Conservation (phyloP, 116 monocot genomes). For the Cymodocea nodosa region DNA sequence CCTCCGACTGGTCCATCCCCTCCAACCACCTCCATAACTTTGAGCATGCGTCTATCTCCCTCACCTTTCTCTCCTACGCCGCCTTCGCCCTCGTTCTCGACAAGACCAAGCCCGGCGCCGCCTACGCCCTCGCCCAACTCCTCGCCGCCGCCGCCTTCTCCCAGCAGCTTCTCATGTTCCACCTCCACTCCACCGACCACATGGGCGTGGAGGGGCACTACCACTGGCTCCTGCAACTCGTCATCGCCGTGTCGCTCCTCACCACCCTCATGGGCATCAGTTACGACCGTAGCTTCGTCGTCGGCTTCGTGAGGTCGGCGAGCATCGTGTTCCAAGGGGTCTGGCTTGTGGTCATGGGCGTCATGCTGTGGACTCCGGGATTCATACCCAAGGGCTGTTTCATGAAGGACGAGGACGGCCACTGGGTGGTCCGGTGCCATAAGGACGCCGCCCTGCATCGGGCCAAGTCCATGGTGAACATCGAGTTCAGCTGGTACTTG, state of each 20-base stretch:
- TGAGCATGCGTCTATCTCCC: slow-evolving; percentile 64
- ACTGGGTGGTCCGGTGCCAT: slow-evolving; percentile 24
- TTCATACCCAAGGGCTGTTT: slow-evolving; percentile 35
- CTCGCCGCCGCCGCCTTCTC: slow-evolving; percentile 37
- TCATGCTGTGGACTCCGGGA: slow-evolving; percentile 27
- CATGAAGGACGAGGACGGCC: slow-evolving; percentile 37
- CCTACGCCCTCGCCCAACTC: slow-evolving; percentile 17
- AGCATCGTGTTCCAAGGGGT: slow-evolving; percentile 32
- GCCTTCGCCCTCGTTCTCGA: slow-evolving; percentile 33
- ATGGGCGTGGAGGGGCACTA: slow-evolving; percentile 69
- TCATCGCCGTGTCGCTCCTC: slow-evolving; percentile 13
- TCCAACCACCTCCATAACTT: slow-evolving; percentile 77
- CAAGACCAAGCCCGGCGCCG: neutral
- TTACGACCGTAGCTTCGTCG: slow-evolving; percentile 23
- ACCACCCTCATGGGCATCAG: slow-evolving; percentile 23
- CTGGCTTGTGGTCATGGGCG: slow-evolving; percentile 40
- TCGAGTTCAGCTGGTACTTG: slow-evolving; percentile 35
- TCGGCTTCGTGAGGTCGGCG: slow-evolving; percentile 27
- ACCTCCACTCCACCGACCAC: slow-evolving; percentile 76
- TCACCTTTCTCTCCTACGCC: slow-evolving; percentile 51
- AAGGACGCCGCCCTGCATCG: slow-evolving; percentile 18
- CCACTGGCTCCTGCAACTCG: slow-evolving; percentile 34
- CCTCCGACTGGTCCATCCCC: slow-evolving; percentile 51
- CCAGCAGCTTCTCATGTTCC: slow-evolving; percentile 52
- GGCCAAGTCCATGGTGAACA: slow-evolving; percentile 37